phyloP scores from a whole-genome alignment of 139 green algal species.

The Micractinium sp. region DNA sequence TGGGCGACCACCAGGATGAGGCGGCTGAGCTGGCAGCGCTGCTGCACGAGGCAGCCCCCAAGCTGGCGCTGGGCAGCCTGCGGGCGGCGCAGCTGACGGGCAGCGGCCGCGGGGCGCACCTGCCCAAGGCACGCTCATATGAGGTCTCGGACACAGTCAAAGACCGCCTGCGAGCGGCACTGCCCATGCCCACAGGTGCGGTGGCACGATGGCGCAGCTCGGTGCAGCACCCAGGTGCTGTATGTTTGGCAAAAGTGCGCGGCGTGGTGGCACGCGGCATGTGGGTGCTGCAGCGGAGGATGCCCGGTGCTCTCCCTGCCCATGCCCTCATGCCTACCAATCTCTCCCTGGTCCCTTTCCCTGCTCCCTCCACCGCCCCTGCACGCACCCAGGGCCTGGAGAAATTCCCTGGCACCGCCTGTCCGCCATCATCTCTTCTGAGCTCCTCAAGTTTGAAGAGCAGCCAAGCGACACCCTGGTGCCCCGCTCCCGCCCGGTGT shows the following conservation, averaged over 20 bases:
- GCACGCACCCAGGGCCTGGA: conserved; percentile 44
- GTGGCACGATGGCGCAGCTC: neutral
- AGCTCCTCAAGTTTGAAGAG: conserved; percentile 61
- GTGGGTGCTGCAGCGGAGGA: too few species aligned
- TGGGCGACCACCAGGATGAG: conserved; percentile 46
- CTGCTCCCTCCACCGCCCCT: neutral
- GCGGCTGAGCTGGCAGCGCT: conserved; percentile 74
- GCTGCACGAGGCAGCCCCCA: conserved; percentile 64
- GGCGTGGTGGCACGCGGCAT: too few species aligned
- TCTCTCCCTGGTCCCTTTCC: neutral
- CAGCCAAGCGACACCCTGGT: neutral
- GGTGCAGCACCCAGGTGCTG: neutral
- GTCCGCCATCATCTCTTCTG: conserved; percentile 48
- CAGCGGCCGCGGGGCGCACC: neutral
- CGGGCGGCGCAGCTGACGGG: neutral
- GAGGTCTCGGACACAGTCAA: conserved; percentile 29
- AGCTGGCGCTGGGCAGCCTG: conserved; percentile 43
- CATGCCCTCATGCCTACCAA: neutral
- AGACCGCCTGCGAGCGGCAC: conserved; percentile 40
- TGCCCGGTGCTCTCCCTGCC: neutral
- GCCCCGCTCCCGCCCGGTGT: neutral
- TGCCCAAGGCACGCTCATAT: conserved; percentile 20
- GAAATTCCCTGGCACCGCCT: conserved; percentile 64
- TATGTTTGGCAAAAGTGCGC: too few species aligned
- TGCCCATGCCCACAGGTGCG: conserved; percentile 50